Evolutionary conservation across 1,284 basidiomycete species (phyloP).

Genomic region (Meripilus lineatus): DNA sequence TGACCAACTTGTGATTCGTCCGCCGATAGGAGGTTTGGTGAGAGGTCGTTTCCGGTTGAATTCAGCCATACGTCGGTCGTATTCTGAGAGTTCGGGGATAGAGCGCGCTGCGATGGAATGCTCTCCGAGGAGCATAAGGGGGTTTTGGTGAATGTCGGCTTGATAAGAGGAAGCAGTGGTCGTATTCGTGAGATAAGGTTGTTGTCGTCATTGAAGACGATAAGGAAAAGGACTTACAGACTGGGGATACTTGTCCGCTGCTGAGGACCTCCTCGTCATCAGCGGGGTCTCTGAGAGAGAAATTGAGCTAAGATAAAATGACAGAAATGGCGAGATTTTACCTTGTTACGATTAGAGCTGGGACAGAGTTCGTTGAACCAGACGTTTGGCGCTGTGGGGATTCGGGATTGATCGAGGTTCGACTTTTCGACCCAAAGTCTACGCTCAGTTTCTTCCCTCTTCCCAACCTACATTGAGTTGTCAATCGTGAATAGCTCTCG

Average conservation of each 20-base stretch:
- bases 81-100: slow-evolving; percentile 37
- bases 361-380: slow-evolving; percentile 21
- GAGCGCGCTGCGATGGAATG: slow-evolving; percentile 35
- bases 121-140: slow-evolving; percentile 35
- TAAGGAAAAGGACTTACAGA: slow-evolving; percentile 39
- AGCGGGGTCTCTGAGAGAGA: slow-evolving; percentile 26
- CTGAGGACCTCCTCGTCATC: slow-evolving; percentile 64
- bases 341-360: slow-evolving; percentile 33
- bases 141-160: no score
- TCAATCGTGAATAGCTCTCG: neutral
- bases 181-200: no score
- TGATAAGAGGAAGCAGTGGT: no score
- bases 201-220: no score
- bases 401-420: slow-evolving; percentile 18
- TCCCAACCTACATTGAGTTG: slow-evolving; percentile 21
- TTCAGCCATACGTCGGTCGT: slow-evolving; percentile 40
- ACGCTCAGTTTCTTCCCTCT: slow-evolving; percentile 34
- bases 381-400: slow-evolving; percentile 18
- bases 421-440: slow-evolving; percentile 27
- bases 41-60: slow-evolving; percentile 42
- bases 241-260: slow-evolving; percentile 69
- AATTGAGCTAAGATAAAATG: slow-evolving; percentile 3
- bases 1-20: slow-evolving; percentile 47
- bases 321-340: slow-evolving; percentile 16
- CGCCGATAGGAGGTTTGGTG: slow-evolving; percentile 24